Percentiles rank a stretch among this genome's conserved stretches.
Conservation (phyloP, 306 rosid genomes). For the Castanea sativa region DNA sequence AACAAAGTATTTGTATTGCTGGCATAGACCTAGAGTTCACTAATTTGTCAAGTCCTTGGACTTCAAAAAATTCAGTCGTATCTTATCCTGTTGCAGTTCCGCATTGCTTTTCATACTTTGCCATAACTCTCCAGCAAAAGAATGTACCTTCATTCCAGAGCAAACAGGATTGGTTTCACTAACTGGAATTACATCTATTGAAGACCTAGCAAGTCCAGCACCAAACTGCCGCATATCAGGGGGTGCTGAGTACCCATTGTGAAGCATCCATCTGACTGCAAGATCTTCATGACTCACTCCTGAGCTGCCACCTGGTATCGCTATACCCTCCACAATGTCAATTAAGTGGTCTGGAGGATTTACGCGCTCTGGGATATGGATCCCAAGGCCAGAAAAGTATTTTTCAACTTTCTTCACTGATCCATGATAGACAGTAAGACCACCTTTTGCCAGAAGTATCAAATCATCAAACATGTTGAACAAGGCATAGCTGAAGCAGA, state of each 20-base stretch:
- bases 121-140: constrained; percentile 90
- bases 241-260: constrained; percentile 74
- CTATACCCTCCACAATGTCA: constrained; percentile 87
- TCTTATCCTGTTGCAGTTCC: constrained; percentile 61
- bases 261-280: constrained; percentile 89
- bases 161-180: constrained; percentile 32
- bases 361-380: constrained; percentile 70
- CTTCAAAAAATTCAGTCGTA: constrained; percentile 54
- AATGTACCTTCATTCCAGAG: constrained; percentile 33
- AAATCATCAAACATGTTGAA: constrained; percentile 95
- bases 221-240: constrained; percentile 63
- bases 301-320: constrained; percentile 43
- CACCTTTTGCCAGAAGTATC: constrained; percentile 96
- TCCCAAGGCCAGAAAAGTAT: constrained; percentile 78
- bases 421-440: constrained; percentile 93
- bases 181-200: constrained; percentile 28
- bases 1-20: constrained; percentile 82
- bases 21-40: constrained; percentile 65
- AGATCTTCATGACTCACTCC: constrained; percentile 60
- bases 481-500: constrained; percentile 79
- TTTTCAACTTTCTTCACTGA: constrained; percentile 74
- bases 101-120: constrained; percentile 63
- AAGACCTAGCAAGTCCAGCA: constrained; percentile 24
- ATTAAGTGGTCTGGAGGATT: constrained; percentile 94
- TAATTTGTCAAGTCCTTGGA: constrained; percentile 74